Evolutionary conservation across 768 basidiomycete genomes (phyloP).

Genomic region (Calocera viscosa): DNA sequence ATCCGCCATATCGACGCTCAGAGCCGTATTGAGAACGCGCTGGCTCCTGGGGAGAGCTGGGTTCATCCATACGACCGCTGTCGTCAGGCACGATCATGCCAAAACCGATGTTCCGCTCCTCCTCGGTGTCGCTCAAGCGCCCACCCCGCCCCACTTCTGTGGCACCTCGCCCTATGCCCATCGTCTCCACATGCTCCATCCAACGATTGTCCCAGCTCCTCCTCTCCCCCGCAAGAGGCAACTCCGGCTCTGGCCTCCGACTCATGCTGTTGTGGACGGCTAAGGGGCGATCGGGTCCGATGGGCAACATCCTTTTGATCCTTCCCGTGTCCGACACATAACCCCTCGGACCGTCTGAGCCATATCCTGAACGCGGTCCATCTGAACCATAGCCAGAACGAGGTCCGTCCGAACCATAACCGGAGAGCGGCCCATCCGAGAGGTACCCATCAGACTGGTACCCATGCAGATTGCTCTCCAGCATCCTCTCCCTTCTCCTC

Average conservation of each 20-base stretch:
- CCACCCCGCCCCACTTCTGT: background rate
- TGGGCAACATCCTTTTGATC: background rate
- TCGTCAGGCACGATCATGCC: constrained; percentile 6
- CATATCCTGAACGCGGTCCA: constrained; percentile 1
- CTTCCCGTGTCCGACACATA: background rate
- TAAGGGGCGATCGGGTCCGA: background rate
- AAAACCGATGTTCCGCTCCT: background rate
- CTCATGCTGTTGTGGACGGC: background rate
- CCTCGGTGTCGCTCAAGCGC: background rate
- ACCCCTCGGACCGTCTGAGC: background rate
- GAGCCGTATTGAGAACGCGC: background rate
- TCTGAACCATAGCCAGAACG: constrained; percentile 4
- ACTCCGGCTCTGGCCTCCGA: background rate
- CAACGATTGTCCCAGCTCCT: background rate
- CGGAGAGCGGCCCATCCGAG: background rate
- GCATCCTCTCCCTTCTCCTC: background rate
- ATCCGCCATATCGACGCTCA: background rate
- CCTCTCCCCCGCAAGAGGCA: background rate
- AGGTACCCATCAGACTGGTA: constrained; percentile 4
- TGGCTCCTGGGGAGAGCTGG: constrained; percentile 2
- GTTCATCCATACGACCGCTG: background rate
- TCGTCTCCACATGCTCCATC: background rate
- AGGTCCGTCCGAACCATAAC: constrained; percentile 5
- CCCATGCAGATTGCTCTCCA: background rate
- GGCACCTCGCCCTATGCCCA: background rate